Percentiles rank a stretch among this genome's conserved stretches.
Evolutionary conservation across 2,329 filamentous ascomycete species (phyloP).

Genomic region (Fusarium burgessii): DNA sequence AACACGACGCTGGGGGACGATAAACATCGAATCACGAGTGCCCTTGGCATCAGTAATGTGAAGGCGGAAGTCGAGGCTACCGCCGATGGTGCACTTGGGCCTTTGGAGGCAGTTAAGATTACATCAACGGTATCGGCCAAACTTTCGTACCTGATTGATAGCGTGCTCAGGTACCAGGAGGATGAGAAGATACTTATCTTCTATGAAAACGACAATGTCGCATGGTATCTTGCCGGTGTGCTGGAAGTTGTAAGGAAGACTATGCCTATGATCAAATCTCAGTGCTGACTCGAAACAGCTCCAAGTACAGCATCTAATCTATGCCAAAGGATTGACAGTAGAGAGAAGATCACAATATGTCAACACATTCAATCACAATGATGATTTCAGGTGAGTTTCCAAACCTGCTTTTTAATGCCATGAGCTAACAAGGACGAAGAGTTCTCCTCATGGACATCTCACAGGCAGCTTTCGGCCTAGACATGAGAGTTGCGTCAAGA

Average conservation of each 20-base stretch:
- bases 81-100: conserved; percentile 49
- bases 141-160: conserved; percentile 84
- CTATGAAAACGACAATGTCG: conserved; percentile 88
- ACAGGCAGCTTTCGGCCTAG: conserved; percentile 88
- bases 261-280: neutral
- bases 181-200: conserved; percentile 92
- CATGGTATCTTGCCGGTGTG: conserved; percentile 85
- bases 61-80: conserved; percentile 40
- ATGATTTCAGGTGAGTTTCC: conserved; percentile 65
- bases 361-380: conserved; percentile 78
- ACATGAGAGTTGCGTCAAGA: conserved; percentile 83
- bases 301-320: conserved; percentile 72
- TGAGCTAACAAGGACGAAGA: conserved; percentile 51
- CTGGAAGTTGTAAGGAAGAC: conserved; percentile 73
- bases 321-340: conserved; percentile 71
- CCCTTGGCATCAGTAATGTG: conserved; percentile 45
- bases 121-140: conserved; percentile 89
- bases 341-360: conserved; percentile 80
- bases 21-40: conserved; percentile 50
- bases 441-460: conserved; percentile 93
- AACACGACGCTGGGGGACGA: conserved; percentile 59
- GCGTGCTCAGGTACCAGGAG: conserved; percentile 74
- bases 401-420: neutral
- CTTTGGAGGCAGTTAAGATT: conserved; percentile 71
- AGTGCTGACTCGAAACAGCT: conserved; percentile 53